phyloP scores from a whole-genome alignment of 2,329 filamentous ascomycete species.

The Aspergillus carbonarius region DNA sequence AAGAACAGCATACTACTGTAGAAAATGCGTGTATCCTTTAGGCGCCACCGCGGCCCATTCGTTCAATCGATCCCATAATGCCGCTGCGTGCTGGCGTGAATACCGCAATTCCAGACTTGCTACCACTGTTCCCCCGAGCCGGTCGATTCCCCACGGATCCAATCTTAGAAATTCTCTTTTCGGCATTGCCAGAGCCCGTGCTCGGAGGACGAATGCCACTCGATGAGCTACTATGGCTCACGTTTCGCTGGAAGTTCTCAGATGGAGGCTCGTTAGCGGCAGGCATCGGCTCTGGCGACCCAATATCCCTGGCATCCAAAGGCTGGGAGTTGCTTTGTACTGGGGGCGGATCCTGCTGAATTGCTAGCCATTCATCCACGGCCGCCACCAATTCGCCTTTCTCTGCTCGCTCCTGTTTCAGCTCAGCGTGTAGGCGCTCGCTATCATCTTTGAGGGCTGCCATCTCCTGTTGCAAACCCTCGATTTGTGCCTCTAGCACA shows the following conservation, averaged over 20 bases:
- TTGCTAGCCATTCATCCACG: conserved; percentile 48
- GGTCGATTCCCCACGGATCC: conserved; percentile 30
- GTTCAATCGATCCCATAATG: conserved; percentile 82
- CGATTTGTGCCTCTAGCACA: conserved; percentile 70
- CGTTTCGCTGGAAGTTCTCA: conserved; percentile 24
- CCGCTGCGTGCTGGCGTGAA: conserved; percentile 59
- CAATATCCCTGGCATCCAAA: not conserved
- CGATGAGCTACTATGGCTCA: conserved; percentile 26
- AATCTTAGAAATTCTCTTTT: conserved; percentile 34
- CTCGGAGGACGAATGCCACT: conserved; percentile 34
- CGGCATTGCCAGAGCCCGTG: conserved; percentile 20
- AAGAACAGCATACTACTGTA: not conserved
- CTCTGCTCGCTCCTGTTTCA: conserved; percentile 53
- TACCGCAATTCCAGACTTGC: conserved; percentile 38
- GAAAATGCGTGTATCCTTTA: conserved; percentile 3
- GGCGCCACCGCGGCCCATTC: conserved; percentile 65
- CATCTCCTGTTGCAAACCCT: conserved; percentile 72
- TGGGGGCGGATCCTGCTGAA: conserved; percentile 33
- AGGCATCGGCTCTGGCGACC: conserved; percentile 12
- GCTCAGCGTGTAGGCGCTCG: conserved; percentile 58
- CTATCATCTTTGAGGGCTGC: conserved; percentile 69
- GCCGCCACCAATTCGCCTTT: conserved; percentile 50
- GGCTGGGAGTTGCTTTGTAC: conserved; percentile 3
- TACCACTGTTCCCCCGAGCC: conserved; percentile 37
- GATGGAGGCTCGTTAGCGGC: conserved; percentile 13